Base-by-base conservation (phyloP, 164 flowering plant species). In the Tetrastigma voinierianum region DNA sequence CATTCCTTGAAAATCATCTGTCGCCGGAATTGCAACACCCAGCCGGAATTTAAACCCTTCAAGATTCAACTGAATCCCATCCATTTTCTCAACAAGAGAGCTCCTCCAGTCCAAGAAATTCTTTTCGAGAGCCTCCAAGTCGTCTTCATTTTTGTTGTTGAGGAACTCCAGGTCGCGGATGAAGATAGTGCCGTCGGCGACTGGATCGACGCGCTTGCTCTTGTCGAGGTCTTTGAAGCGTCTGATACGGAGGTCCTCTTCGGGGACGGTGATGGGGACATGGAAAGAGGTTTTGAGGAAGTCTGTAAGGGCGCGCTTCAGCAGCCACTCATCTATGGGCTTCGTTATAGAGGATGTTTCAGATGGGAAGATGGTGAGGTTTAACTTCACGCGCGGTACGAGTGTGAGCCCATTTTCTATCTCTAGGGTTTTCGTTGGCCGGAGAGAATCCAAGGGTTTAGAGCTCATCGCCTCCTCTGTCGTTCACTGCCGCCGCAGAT, bases 191-290 rank as follows among this genome's bases (percentile, higher is more conserved):
- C 97, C 97, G 17, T 73, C 72, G 0, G 92, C 97, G 9, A 94
- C 82, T 2, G 98, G 89, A 17, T 91, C 97, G 9, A 86, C 87
- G 58, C 96, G 89, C 78, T 88, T 91, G 48, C 97, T 86, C 73
- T 91, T 91, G 80, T 85, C 87, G 66, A 85, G 75, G 80, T 94
- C 95, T 17, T 71, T 83, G 70, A 70, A 70, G 9, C 83, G 77
- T 19, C 60, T 72, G 69, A 93, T 45, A 9, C 43, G 71, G 60
- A 90, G 67, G 68, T 91, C 96, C 4, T 85, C 90, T 20, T 88
- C 93, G 4, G 90, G 83, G 17, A 85, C 76, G 47, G 67, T 4
- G 62, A 84, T 51, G 21, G 91, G 51, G 47, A 59, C 52, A 17
- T 84, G 70, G 70, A 83, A 78, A 1, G 89, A 80, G 59, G 66